Conservation (phyloP, 331 rosid genomes). For the Acacia concinna region DNA sequence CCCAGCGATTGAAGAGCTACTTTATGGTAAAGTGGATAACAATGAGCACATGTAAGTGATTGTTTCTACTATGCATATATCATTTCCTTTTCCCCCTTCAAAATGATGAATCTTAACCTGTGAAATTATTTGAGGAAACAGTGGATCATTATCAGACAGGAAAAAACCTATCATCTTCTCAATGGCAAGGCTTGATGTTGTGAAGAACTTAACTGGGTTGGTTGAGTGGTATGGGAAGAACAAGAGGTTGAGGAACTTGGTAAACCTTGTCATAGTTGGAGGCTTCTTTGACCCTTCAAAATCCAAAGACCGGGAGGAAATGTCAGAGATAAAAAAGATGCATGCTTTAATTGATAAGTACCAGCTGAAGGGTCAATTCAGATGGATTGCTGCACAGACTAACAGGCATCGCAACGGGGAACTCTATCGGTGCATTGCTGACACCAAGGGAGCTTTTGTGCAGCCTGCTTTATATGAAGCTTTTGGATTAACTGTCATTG, state of each 20-base stretch:
- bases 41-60: conserved; percentile 68
- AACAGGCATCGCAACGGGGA: conserved; percentile 75
- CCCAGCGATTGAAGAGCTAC: conserved; percentile 78
- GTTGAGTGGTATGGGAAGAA: conserved; percentile 83
- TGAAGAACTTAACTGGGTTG: conserved; percentile 77
- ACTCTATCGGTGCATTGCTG: conserved; percentile 82
- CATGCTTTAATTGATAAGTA: conserved; percentile 65
- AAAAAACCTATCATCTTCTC: conserved; percentile 85
- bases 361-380: conserved; percentile 78
- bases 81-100: neutral
- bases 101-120: neutral
- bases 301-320: conserved; percentile 92
- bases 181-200: conserved; percentile 91
- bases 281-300: conserved; percentile 93
- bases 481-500: conserved; percentile 93
- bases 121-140: conserved; percentile 37
- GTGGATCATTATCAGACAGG: conserved; percentile 69
- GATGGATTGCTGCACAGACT: conserved; percentile 95
- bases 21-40: conserved; percentile 62
- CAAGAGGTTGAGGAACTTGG: conserved; percentile 69
- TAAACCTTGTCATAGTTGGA: conserved; percentile 88
- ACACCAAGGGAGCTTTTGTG: conserved; percentile 87
- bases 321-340: conserved; percentile 73
- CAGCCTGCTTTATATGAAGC: conserved; percentile 97
- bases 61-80: neutral